These are phyloP conservation scores for Rhodamnia argentea DNA, from an alignment of 345 rosid species.

Conservation along the genomic window DNA sequence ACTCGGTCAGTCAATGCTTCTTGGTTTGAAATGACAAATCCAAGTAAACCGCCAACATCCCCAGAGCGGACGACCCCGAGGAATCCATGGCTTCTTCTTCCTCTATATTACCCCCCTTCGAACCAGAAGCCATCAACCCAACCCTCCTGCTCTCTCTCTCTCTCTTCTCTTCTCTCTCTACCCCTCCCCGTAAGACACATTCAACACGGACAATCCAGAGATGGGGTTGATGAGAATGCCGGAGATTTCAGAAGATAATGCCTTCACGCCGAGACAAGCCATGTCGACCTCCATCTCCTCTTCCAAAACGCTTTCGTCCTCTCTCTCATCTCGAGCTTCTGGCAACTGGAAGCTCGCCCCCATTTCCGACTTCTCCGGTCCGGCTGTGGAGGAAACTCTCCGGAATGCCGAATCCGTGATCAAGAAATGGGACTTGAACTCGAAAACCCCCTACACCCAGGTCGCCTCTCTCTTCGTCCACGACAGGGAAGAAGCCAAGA, in stretches of 20 bases:
- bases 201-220: not conserved
- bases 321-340: not conserved
- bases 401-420: constrained; percentile 37
- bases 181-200: not conserved
- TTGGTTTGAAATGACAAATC: not conserved
- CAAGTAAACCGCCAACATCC: not conserved
- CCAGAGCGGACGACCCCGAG: not conserved
- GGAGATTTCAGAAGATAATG: not conserved
- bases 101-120: not conserved
- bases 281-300: not conserved
- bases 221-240: not conserved
- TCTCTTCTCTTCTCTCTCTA: not conserved
- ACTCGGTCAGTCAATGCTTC: not conserved
- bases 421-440: constrained; percentile 42
- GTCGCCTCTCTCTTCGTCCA: constrained; percentile 25
- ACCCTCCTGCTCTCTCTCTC: not conserved
- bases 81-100: not conserved
- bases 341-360: not conserved
- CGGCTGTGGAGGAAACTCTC: constrained; percentile 36
- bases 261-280: not conserved
- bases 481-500: constrained; percentile 37
- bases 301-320: not conserved
- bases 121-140: not conserved
- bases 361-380: not conserved
- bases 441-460: constrained; percentile 17